Base-by-base conservation (phyloP, 2,329 filamentous ascomycete genomes). In the Aschersonia sp. region DNA sequence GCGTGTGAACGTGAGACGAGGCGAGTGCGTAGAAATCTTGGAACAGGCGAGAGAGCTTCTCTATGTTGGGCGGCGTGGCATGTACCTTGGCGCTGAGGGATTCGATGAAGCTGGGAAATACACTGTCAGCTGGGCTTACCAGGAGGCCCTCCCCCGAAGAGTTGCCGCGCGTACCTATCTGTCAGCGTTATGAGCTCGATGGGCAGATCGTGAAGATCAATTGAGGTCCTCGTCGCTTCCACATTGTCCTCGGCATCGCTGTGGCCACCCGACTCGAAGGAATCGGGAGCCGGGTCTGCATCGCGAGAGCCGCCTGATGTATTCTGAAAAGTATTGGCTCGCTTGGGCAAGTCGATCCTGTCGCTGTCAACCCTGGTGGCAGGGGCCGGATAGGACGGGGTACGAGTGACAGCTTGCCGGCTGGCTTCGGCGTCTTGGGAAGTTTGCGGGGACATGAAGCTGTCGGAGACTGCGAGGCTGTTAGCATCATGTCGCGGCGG, bases 21-120 rank as follows among this genome's bases (percentile, higher is more conserved):
- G 89, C 87, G 48, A 81, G 76, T 41, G 76, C 70, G 61, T 98
- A 98, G 63, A 97, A 98, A 49, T 94, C 87, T 65, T 98, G 92
- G 61, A 97, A 97, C 47, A 92, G 73, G n/a, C 78, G 75, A 7
- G 88, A 84, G 12, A 97, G 74, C 52, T 77, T 82, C 44, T 94
- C 87, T 58, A 94, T 84, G 43, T 78, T 85, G 1, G 92, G 82
- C 5, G 92, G 92, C 5, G 80, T 81, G 2, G 85, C 78, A 58
- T 95, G 85, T 32, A 94, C 83, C 70, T 86, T 95, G 56, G 87
- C 87, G 44, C 81, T 84, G 30, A 98, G 70, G 6, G 87, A 90
- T 51, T 95, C 87, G 58, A 97, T 82, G 61, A 98, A 98, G 59
- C 87, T 92, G 58, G 5, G 5, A 3, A 12, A 41, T 22, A 22